A percentile compares a stretch with the other conserved stretches of the same genome.
phyloP scores from a whole-genome alignment of 495 filamentous ascomycete genomes.

The Aspergillus asperescens region DNA sequence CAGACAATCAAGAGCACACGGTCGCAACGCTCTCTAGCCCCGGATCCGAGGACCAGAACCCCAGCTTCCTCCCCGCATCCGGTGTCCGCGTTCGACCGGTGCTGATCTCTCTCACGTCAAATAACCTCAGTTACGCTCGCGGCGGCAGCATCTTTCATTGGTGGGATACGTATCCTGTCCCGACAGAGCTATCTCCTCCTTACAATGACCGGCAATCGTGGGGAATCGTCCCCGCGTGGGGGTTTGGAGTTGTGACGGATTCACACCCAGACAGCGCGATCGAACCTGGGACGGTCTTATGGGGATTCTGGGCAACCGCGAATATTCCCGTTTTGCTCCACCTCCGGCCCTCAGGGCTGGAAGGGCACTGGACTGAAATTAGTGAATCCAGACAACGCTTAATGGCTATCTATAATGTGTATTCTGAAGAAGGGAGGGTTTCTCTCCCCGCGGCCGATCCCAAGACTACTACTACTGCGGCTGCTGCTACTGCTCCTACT shows the following conservation, averaged over 20 bases:
- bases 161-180: neutral
- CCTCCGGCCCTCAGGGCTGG: neutral
- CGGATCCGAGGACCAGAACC: neutral
- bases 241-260: neutral
- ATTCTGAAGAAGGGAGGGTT: neutral
- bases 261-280: neutral
- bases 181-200: neutral
- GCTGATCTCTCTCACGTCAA: neutral
- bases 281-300: neutral
- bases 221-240: neutral
- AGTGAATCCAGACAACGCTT: neutral
- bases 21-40: neutral
- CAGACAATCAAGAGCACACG: neutral
- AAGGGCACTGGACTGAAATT: neutral
- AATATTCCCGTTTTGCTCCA: neutral
- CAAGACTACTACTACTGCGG: neutral
- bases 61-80: neutral
- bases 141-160: neutral
- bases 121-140: neutral
- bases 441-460: neutral
- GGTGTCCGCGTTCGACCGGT: neutral
- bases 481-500: too few relatives aligned
- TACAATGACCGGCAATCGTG: neutral
- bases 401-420: neutral
- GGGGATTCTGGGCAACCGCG: neutral